Base-by-base conservation (phyloP, 106 monocot genomes). In the Apostasia shenzhenica region DNA sequence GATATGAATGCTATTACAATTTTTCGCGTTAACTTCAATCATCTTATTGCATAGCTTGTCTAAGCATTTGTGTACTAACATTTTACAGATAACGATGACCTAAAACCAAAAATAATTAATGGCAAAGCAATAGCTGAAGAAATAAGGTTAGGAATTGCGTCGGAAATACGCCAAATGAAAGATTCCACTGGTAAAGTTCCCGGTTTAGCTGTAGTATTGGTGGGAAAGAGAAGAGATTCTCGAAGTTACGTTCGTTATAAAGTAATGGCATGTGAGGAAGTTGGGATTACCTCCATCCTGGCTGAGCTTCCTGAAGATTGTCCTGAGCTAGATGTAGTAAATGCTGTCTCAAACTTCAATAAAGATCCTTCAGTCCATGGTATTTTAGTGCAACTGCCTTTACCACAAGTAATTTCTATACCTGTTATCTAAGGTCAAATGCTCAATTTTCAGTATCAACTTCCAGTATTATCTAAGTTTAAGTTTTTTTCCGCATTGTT, bases 341-440 rank as follows among this genome's bases (percentile, higher is more conserved):
- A 83, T 57, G 76, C 83, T 10, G 79, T 92, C 2, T 60, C 66
- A 6, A 69, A 70, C 53, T 92, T 90, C 72, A 99, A 99, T 55
- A 56, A 79, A 59, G 89, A 92, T 64, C 92, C 97, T 55, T 89
- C 87, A 55, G 79, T 99, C 79, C 92, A 99, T 80, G 97, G 92
- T 54, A 83, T 99, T 75, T 85, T 99, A 52, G 90, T 99, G 59
- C 97, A 99, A 72, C 81, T 92, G 69, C 89, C 92, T 77, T 81
- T 99, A 49, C 97, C 97, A 10, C 65, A 82, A 75, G 91, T 92
- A 94, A 85, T 76, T 84, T 60, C 76, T 56, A 43, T 52, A 54
- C 44, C 74, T 50, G 41, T 71, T 37, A 55, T 61, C 41, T 44
- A 71, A 38, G 2, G 5, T 45, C 45, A 1, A 45, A 63, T 45